These are phyloP conservation scores for Trifolium fragiferum DNA, from an alignment of 306 rosid species.

Conservation along the genomic window DNA sequence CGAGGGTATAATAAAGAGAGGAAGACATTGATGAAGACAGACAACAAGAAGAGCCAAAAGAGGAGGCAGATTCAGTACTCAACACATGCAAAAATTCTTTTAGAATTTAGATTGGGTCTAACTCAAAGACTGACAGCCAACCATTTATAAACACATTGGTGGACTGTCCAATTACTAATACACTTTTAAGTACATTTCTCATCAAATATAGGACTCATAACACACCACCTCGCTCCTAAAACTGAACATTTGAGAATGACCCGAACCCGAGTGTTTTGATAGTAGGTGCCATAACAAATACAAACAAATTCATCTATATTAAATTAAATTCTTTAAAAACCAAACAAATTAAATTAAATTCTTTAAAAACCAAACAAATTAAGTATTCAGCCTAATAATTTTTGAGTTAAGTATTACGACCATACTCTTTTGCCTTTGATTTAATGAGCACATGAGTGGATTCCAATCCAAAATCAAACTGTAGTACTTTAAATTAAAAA, in stretches of 20 bases:
- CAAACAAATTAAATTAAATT: too few relatives aligned
- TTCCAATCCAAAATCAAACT: slow-evolving; percentile 19
- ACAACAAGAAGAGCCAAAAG: slow-evolving; percentile 32
- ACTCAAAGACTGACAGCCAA: background rate
- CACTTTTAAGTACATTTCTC: too few relatives aligned
- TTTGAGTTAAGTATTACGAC: too few relatives aligned
- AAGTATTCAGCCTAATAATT: too few relatives aligned
- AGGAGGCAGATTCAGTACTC: slow-evolving; percentile 35
- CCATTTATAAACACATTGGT: too few relatives aligned
- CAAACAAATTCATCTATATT: too few relatives aligned
- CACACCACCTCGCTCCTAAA: background rate
- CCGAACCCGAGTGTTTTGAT: too few relatives aligned
- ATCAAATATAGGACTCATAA: background rate
- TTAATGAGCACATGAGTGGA: slow-evolving; percentile 30
- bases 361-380: too few relatives aligned
- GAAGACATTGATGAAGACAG: slow-evolving; percentile 40
- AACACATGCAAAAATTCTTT: slow-evolving; percentile 39
- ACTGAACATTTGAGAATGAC: too few relatives aligned
- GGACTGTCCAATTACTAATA: background rate
- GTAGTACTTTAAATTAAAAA: background rate
- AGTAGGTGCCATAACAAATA: too few relatives aligned
- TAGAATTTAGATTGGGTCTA: background rate
- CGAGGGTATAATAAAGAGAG: slow-evolving; percentile 10
- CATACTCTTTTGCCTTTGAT: too few relatives aligned
- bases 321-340: too few relatives aligned